Evolutionary conservation across 176 grass and related monocot species (phyloP).

Genomic region (Hordeum marinum): DNA sequence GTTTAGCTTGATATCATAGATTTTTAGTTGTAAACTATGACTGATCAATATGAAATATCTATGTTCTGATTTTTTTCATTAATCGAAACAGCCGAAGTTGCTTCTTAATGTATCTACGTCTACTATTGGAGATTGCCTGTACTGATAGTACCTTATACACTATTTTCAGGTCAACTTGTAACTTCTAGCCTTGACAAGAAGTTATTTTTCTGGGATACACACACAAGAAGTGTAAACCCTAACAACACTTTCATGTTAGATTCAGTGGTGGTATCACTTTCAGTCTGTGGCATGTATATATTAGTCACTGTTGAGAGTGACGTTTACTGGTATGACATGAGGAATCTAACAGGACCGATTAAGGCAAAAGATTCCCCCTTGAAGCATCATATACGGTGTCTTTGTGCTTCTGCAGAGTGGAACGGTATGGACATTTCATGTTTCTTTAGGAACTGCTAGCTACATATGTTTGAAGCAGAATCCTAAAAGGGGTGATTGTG

Average conservation of each 20-base stretch:
- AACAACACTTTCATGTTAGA: constrained; percentile 8
- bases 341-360: constrained; percentile 48
- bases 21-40: not conserved
- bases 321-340: constrained; percentile 54
- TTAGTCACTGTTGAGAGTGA: constrained; percentile 40
- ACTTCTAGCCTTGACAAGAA: constrained; percentile 55
- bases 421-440: constrained; percentile 39
- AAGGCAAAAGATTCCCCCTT: constrained; percentile 42
- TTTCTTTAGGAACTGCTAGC: not conserved
- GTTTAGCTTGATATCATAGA: not conserved
- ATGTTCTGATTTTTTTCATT: not conserved
- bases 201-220: constrained; percentile 52
- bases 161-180: constrained; percentile 54
- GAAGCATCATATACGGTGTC: constrained; percentile 41
- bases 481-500: not conserved
- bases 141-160: not conserved
- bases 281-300: constrained; percentile 53
- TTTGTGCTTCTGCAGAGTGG: constrained; percentile 47
- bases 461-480: not conserved
- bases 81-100: not conserved
- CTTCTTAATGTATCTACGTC: constrained; percentile 20
- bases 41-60: not conserved
- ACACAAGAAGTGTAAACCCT: constrained; percentile 27
- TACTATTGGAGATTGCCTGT: not conserved
- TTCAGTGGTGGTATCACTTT: constrained; percentile 58